Evolutionary conservation across 2,329 filamentous ascomycete species (phyloP).

Genomic region (Dothistroma pini): DNA sequence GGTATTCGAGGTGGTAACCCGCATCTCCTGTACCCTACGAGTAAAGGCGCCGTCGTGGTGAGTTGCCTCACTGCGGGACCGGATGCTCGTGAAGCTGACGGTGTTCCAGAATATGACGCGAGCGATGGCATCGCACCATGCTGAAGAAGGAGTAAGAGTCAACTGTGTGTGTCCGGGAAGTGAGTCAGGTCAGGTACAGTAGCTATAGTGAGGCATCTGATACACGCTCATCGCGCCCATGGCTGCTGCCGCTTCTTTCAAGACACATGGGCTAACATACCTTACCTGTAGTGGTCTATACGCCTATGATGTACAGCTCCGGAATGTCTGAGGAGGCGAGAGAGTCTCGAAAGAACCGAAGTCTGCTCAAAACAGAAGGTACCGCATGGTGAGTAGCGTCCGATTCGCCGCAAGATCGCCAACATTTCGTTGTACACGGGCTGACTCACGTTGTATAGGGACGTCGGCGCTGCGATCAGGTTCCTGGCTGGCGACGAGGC

Average conservation of each 20-base stretch:
- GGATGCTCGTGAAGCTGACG: not conserved
- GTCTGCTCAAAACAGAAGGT: slow-evolving; percentile 52
- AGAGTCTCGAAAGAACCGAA: slow-evolving; percentile 48
- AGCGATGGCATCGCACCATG: slow-evolving; percentile 56
- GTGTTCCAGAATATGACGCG: slow-evolving; percentile 49
- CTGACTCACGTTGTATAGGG: slow-evolving; percentile 39
- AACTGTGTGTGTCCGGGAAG: slow-evolving; percentile 53
- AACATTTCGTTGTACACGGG: not conserved
- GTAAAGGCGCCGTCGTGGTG: slow-evolving; percentile 51
- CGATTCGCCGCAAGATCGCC: not conserved
- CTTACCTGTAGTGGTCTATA: slow-evolving; percentile 46
- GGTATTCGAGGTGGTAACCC: slow-evolving; percentile 55
- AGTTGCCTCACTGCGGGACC: slow-evolving; percentile 6
- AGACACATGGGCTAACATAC: not conserved
- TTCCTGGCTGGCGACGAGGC: slow-evolving; percentile 53
- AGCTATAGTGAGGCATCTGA: no score
- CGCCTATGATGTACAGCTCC: slow-evolving; percentile 52
- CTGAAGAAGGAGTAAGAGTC: slow-evolving; percentile 48
- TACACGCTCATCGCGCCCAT: no score
- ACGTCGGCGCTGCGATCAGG: slow-evolving; percentile 49
- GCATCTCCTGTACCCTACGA: slow-evolving; percentile 52
- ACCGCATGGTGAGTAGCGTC: slow-evolving; percentile 42
- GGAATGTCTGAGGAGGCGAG: slow-evolving; percentile 51
- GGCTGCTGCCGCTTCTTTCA: slow-evolving; percentile 17
- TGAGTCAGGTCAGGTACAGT: no score